These are phyloP conservation scores for Pisolithus tinctorius DNA, from an alignment of 768 basidiomycete species.

Conservation along the genomic window DNA sequence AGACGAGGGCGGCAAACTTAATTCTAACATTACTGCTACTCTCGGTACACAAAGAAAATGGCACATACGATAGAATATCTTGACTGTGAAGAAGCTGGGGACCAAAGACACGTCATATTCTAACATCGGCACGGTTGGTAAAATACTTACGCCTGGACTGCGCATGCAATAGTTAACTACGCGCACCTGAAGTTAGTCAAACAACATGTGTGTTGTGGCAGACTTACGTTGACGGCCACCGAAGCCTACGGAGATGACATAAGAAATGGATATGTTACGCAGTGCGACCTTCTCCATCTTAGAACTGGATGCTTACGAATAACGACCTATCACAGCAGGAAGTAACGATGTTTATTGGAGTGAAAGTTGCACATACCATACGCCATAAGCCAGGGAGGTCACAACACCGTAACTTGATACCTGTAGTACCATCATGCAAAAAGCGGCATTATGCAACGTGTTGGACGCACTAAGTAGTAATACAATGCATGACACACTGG, in stretches of 20 bases:
- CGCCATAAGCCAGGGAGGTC: background rate
- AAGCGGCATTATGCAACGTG: background rate
- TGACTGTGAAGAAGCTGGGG: background rate
- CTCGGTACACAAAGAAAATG: background rate
- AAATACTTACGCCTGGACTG: background rate
- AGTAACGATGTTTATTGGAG: background rate
- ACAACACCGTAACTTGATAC: background rate
- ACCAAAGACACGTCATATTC: background rate
- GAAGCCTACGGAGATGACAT: background rate
- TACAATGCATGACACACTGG: constrained; percentile 1
- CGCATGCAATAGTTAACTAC: background rate
- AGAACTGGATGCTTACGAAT: background rate
- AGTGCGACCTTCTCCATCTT: no score
- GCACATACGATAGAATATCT: background rate
- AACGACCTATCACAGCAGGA: background rate
- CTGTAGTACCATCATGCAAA: background rate
- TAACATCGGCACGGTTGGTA: background rate
- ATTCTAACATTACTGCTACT: background rate
- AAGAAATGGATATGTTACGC: no score
- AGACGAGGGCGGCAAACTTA: background rate
- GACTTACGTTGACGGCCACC: background rate
- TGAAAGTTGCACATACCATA: background rate
- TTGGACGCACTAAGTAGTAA: background rate
- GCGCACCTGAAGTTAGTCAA: background rate
- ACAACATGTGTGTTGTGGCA: background rate